Base-by-base conservation (phyloP, 2,329 filamentous ascomycete species). In the Lasiodiplodia sp. region DNA sequence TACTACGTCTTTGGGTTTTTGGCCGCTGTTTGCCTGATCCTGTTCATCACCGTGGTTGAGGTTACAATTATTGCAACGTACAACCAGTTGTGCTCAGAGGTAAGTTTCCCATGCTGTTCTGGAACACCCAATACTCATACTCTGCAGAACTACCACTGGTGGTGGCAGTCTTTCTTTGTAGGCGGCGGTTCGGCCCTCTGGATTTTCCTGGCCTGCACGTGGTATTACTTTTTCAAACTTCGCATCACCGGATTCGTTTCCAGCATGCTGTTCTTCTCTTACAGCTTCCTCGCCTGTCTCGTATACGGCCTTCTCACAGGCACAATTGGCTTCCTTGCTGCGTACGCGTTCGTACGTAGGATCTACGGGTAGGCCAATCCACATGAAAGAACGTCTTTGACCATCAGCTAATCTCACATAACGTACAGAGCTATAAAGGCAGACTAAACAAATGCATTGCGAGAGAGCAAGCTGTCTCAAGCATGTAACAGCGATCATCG, bases 1-100 rank as follows among this genome's bases (percentile, higher is more conserved):
- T 97, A 97, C 81, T 97, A 97, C 79, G 90, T 96, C 25, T 97
- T 96, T 77, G 93, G 93, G 12, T 97, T 95, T 82, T 80, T 96
- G 71, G 89, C 90, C 8, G 88, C 93, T 18, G 91, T 96, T 11
- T 89, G 86, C 28, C 82, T 88, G 12, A 91, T 96, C 68, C 81
- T 96, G 10, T 84, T 93, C 37, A 79, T 96, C 52, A 93, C 92
- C 0, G 88, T 97, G 37, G 88, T 92, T 73, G 92, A 96, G 81
- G 92, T 94, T 64, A 94, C 92, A 0, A 88, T 97, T 25, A 92
- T 96, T 69, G 89, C 90, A 1, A 91, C 93, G 18, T 96, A 97
- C 79, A 87, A 92, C 58, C 91, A 93, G 80, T 87, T 97, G 21
- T 95, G 92, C 81, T 86, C 88, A 1, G 93, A 96, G 83, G 86